Evolutionary conservation across 75 land plant genomes (phyloP).

Genomic region (Pinus taeda): DNA sequence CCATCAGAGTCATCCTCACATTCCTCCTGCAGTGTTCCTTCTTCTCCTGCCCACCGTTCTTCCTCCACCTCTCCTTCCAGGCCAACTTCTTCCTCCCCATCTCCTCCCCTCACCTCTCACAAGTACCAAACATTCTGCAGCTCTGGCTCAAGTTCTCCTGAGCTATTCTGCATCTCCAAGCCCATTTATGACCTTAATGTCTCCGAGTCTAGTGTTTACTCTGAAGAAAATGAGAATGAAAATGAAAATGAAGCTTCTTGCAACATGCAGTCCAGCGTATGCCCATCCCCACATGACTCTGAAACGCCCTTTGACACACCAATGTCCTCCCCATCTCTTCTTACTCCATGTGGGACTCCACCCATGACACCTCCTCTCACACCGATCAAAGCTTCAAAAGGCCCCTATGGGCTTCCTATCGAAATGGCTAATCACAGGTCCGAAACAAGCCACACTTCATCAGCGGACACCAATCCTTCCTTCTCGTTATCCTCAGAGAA

Average conservation of each 20-base stretch:
- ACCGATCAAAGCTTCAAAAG: constrained; percentile 2
- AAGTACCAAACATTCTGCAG: too few relatives aligned
- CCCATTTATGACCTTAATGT: background rate
- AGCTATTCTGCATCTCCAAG: background rate
- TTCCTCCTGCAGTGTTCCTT: background rate
- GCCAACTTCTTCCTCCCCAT: background rate
- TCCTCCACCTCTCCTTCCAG: constrained; percentile 8
- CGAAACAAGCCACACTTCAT: background rate
- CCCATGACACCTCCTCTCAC: too few relatives aligned
- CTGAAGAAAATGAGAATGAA: too few relatives aligned
- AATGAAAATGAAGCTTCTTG: background rate
- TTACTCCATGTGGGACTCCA: background rate
- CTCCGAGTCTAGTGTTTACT: too few relatives aligned
- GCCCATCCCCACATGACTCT: background rate
- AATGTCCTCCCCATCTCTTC: constrained; percentile 5
- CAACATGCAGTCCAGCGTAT: background rate
- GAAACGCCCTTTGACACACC: constrained; percentile 11
- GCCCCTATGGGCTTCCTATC: too few relatives aligned
- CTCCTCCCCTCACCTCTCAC: background rate
- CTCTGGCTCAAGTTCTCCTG: background rate
- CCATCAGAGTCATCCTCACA: background rate
- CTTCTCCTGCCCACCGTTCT: background rate
- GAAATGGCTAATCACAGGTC: background rate
- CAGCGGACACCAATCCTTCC: background rate
- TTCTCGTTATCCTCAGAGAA: background rate